A percentile compares a stretch with the other conserved stretches of the same genome.
phyloP scores from a whole-genome alignment of 345 rosid species.

The Gossypium ekmanianum region DNA sequence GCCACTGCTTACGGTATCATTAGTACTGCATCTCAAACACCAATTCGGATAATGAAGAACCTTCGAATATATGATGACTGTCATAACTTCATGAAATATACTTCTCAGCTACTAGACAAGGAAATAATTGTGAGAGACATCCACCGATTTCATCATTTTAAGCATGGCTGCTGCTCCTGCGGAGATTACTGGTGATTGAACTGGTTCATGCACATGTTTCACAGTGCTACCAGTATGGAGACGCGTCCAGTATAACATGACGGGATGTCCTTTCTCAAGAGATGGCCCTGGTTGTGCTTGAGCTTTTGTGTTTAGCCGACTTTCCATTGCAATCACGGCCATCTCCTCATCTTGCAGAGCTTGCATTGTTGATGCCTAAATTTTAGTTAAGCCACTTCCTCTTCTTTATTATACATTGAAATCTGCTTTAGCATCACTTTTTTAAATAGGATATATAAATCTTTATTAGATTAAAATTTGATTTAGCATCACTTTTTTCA shows the following conservation, averaged over 20 bases:
- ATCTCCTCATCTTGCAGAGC: not conserved
- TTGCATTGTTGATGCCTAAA: not conserved
- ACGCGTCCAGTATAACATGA: not conserved
- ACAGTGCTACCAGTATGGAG: not conserved
- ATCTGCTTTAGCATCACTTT: not conserved
- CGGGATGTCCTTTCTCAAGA: not conserved
- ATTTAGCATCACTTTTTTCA: too few species aligned
- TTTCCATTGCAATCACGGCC: not conserved
- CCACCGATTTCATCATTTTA: conserved; percentile 40
- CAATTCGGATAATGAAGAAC: conserved; percentile 37
- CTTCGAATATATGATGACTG: conserved; percentile 39
- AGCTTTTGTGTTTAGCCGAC: not conserved
- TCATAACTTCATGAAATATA: conserved; percentile 36
- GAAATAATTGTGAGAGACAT: conserved; percentile 39
- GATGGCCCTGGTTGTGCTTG: not conserved
- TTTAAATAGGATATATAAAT: too few species aligned
- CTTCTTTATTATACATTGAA: not conserved
- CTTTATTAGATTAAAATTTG: too few species aligned
- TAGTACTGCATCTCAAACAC: conserved; percentile 20
- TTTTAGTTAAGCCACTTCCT: not conserved
- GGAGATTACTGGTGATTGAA: conserved; percentile 41
- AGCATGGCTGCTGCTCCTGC: conserved; percentile 38
- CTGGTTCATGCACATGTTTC: not conserved
- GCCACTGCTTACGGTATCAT: conserved; percentile 39
- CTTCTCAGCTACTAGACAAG: conserved; percentile 33